Evolutionary conservation across 1,284 basidiomycete genomes (phyloP).

Genomic region (Malassezia obtusa): DNA sequence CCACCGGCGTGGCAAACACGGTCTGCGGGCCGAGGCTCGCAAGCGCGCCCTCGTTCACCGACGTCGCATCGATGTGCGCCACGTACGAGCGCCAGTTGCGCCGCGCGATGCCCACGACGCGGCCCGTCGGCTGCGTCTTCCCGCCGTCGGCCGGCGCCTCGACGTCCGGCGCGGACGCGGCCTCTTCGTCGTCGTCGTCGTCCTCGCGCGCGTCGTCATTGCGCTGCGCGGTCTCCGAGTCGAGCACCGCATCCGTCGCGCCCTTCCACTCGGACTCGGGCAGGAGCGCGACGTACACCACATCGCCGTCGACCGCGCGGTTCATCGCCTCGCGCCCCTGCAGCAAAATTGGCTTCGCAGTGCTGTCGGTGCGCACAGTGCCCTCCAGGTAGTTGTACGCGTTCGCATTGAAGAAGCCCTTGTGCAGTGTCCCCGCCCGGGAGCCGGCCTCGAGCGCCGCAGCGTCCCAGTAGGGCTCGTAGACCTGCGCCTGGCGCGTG

Average conservation of each 20-base stretch:
- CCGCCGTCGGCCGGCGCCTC: slow-evolving; percentile 35
- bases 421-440: slow-evolving; percentile 70
- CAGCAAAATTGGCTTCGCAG: slow-evolving; percentile 70
- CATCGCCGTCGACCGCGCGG: slow-evolving; percentile 81
- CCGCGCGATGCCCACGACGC: slow-evolving; percentile 81
- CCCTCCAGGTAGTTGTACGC: slow-evolving; percentile 91
- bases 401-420: slow-evolving; percentile 91
- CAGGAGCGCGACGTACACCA: slow-evolving; percentile 83
- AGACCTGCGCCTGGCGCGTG: slow-evolving; percentile 20
- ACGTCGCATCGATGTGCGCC: slow-evolving; percentile 84
- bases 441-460: slow-evolving; percentile 69
- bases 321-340: slow-evolving; percentile 91
- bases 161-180: slow-evolving; percentile 37
- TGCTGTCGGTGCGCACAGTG: slow-evolving; percentile 64
- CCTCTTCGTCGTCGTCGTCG: slow-evolving; percentile 50
- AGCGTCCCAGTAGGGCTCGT: slow-evolving; percentile 65
- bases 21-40: slow-evolving; percentile 80
- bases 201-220: slow-evolving; percentile 68
- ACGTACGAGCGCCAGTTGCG: slow-evolving; percentile 89
- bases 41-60: slow-evolving; percentile 60
- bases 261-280: slow-evolving; percentile 84
- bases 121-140: slow-evolving; percentile 77
- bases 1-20: slow-evolving; percentile 88
- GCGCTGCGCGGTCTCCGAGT: slow-evolving; percentile 65
- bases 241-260: slow-evolving; percentile 81